Evolutionary conservation across 2,329 filamentous ascomycete species (phyloP).

Genomic region (Stromatinia cepivora): DNA sequence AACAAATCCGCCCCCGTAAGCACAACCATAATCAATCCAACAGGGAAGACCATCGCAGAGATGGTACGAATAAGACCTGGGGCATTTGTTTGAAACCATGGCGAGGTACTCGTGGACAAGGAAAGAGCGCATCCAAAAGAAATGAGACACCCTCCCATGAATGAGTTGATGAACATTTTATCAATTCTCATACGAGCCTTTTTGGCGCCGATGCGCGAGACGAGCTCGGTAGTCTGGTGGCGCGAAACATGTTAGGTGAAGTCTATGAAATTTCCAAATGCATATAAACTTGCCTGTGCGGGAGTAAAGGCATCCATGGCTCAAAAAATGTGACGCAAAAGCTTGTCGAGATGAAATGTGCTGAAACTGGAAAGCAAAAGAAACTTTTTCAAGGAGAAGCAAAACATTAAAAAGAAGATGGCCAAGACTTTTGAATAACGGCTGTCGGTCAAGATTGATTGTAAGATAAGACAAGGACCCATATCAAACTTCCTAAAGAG

Average conservation of each 20-base stretch:
- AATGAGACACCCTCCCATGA: conserved; percentile 53
- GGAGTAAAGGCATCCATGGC: conserved; percentile 48
- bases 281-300: conserved; percentile 29
- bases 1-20: conserved; percentile 51
- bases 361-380: background rate
- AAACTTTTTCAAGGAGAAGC: background rate
- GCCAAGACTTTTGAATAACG: conserved; percentile 15
- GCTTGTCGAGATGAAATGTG: background rate
- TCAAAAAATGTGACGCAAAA: conserved; percentile 3
- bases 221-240: conserved; percentile 50
- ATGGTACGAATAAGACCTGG: conserved; percentile 50
- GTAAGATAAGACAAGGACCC: conserved; percentile 12
- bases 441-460: conserved; percentile 5
- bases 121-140: conserved; percentile 52
- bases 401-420: background rate
- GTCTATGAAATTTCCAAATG: background rate
- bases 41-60: conserved; percentile 49
- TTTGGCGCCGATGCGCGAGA: conserved; percentile 50
- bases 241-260: conserved; percentile 10
- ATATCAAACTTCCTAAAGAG: conserved; percentile 1
- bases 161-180: conserved; percentile 53
- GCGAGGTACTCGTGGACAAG: conserved; percentile 48
- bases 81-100: conserved; percentile 52
- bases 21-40: conserved; percentile 52
- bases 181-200: conserved; percentile 55